Evolutionary conservation across 116 monocot species (phyloP), one percentile per base, ranked within the genome.

Genomic region (Trichopus zeylanicus): DNA sequence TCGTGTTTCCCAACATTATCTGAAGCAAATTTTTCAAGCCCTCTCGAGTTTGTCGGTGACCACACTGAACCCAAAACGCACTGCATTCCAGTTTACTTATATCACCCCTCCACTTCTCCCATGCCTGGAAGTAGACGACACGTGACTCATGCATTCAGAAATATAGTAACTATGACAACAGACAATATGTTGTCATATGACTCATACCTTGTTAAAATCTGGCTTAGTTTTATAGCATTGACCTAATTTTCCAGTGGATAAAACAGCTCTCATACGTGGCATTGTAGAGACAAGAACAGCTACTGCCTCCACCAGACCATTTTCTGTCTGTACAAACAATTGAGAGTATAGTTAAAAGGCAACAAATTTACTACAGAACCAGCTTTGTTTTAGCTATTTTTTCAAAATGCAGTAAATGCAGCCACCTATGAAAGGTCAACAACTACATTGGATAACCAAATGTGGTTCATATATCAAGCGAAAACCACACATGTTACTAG

Each of bases 21-120:
- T 91, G 81, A 48, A 97, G 72, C 70, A 91, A 75, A 61, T 77
- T 97, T 67, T 66, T 79, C 54, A 97, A 60, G 7, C 97, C 87
- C 48, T 91, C 91, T 24, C 82, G 73, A 52, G 97, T 97, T 70
- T 69, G 72, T 27, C 57, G 81, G 48, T 97, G 87, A 48, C 68
- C 54, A 61, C 97, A 97, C 49, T 97, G 91, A 70, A 87, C 74
- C 97, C 97, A 97, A 56, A 87, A 97, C 60, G 87, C 84, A 82
- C 87, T 91, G 52, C 75, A 81, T 6, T 97, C 79, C 26, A 97
- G 64, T 65, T 87, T 91, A 55, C 67, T 66, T 56, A 97, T 72
- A 24, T 91, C 87, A 4, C 70, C 74, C 20, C 76, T 73, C 97
- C 97, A 97, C 73, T 91, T 84, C 63, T 97, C 97, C 97, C 87